Evolutionary conservation across 2,329 filamentous ascomycete species (phyloP).

Genomic region (Dactylellina sp.): DNA sequence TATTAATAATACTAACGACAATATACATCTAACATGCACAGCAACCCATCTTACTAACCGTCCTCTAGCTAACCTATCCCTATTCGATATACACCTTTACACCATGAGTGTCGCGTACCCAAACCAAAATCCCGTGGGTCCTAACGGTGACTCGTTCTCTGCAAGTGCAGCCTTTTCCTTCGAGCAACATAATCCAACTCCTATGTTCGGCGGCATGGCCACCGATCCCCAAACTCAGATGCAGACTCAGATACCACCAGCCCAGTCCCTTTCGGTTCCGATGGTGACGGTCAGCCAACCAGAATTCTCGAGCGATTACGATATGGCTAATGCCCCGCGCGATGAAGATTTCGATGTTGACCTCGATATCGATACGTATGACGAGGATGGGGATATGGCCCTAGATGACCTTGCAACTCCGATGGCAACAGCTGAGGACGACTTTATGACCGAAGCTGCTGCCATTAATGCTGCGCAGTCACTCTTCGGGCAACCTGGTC

Average conservation of each 20-base stretch:
- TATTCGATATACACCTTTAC: neutral
- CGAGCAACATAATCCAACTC: slow-evolving; percentile 50
- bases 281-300: slow-evolving; percentile 41
- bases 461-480: slow-evolving; percentile 6
- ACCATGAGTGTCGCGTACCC: slow-evolving; percentile 52
- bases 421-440: slow-evolving; percentile 39
- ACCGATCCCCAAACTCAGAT: slow-evolving; percentile 37
- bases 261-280: slow-evolving; percentile 36
- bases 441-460: slow-evolving; percentile 31
- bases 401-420: slow-evolving; percentile 46
- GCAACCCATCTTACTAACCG: slow-evolving; percentile 46
- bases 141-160: slow-evolving; percentile 45
- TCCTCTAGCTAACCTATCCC: slow-evolving; percentile 6
- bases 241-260: slow-evolving; percentile 9
- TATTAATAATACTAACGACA: slow-evolving; percentile 36
- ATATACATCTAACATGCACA: slow-evolving; percentile 47
- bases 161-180: slow-evolving; percentile 51
- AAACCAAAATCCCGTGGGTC: slow-evolving; percentile 31
- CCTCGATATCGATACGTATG: slow-evolving; percentile 39
- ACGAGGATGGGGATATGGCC: slow-evolving; percentile 48
- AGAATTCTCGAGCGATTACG: slow-evolving; percentile 31
- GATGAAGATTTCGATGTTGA: slow-evolving; percentile 53
- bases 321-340: slow-evolving; percentile 52
- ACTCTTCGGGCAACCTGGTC: slow-evolving; percentile 42
- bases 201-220: slow-evolving; percentile 32